Percentiles rank a stretch among this genome's conserved stretches.
Evolutionary conservation across 371 early-diverging fungal species (phyloP).

Genomic region (Rhizopus delemar): DNA sequence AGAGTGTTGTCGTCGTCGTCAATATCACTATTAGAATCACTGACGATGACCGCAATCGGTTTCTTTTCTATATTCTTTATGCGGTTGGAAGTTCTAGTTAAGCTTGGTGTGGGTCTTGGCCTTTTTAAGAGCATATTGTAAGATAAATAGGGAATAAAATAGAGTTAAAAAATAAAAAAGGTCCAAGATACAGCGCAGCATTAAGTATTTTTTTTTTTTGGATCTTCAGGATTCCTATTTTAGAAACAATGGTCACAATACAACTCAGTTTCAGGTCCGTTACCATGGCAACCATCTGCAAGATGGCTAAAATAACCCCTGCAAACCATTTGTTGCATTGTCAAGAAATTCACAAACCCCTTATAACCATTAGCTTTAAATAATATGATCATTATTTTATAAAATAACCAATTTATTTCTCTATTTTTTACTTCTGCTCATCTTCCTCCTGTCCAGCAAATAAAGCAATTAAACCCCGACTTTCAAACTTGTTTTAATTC

Average conservation of each 20-base stretch:
- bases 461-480: no score
- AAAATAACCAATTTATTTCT: no score
- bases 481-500: no score
- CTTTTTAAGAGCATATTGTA: background rate
- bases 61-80: background rate
- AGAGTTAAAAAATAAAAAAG: background rate
- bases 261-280: no score
- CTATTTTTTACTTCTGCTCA: no score
- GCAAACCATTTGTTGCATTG: no score
- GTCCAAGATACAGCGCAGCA: background rate
- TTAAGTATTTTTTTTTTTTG: background rate
- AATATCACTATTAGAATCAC: background rate
- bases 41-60: background rate
- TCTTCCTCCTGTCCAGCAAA: no score
- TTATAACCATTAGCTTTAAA: no score
- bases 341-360: no score
- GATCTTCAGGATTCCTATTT: background rate
- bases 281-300: no score
- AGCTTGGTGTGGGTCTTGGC: background rate
- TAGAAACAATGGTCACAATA: slow-evolving; percentile 1
- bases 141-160: background rate
- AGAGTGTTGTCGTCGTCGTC: background rate
- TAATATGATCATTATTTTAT: no score
- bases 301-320: no score
- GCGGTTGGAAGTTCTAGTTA: slow-evolving; percentile 1